Percentiles rank a stretch among this genome's conserved stretches.
Evolutionary conservation across 495 filamentous ascomycete genomes (phyloP).

Genomic region (Chaetomium fimeti): DNA sequence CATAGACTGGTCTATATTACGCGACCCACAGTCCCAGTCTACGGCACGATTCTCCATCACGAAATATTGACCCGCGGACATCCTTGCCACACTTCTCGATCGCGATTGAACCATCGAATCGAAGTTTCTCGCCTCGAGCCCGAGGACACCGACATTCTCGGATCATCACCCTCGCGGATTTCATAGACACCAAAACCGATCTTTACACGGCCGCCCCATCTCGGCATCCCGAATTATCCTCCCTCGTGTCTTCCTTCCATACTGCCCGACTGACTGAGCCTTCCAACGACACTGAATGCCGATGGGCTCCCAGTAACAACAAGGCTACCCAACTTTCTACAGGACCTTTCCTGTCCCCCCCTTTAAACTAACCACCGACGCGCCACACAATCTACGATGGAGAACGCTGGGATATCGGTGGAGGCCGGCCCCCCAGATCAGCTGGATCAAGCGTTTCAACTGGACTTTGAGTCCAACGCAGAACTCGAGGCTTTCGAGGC

Average conservation of each 20-base stretch:
- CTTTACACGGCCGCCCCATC: not conserved
- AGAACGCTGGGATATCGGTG: conserved; percentile 29
- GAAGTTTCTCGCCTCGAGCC: not conserved
- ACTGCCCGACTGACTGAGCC: not conserved
- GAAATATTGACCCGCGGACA: not conserved
- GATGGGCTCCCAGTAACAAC: conserved; percentile 4
- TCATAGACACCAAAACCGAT: not conserved
- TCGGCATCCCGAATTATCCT: not conserved
- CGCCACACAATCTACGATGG: conserved; percentile 24
- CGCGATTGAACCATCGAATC: not conserved
- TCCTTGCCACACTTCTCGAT: not conserved
- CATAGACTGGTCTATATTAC: too few relatives aligned
- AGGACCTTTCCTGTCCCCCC: not conserved
- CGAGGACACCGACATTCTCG: not conserved
- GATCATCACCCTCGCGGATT: not conserved
- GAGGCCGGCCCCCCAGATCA: conserved; percentile 22
- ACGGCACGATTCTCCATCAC: not conserved
- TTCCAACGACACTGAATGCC: not conserved
- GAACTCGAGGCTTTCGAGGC: conserved; percentile 19
- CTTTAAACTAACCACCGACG: too few relatives aligned
- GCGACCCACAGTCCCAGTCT: not conserved
- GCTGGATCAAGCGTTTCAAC: conserved; percentile 31
- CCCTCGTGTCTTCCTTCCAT: not conserved
- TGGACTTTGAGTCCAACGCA: conserved; percentile 28
- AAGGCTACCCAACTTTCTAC: not conserved